phyloP scores from a whole-genome alignment of 208 protist genomes.

The Trypanosoma cruzi region DNA sequence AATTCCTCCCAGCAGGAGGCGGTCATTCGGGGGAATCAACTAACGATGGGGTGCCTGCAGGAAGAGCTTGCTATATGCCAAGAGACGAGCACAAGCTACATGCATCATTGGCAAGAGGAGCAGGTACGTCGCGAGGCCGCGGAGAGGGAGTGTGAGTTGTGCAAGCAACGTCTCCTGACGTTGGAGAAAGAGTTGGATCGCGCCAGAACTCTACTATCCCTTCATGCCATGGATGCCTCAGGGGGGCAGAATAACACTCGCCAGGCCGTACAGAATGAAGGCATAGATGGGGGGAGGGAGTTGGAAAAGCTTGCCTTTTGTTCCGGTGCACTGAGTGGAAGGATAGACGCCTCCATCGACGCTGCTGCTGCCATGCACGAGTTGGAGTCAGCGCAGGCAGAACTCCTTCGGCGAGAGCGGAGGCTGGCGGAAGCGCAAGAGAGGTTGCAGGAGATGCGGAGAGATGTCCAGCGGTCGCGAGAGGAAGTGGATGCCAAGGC shows the following conservation, averaged over 20 bases:
- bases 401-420: neutral
- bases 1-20: too few species aligned
- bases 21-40: neutral
- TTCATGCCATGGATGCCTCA: neutral
- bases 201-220: neutral
- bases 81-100: neutral
- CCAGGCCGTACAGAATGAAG: neutral
- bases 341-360: neutral
- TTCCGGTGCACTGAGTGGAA: neutral
- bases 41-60: neutral
- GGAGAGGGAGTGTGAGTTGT: slow-evolving; percentile 1
- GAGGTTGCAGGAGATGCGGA: neutral
- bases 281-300: neutral
- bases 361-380: neutral
- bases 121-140: neutral
- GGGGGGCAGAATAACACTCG: neutral
- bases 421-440: neutral
- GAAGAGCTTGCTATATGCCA: neutral
- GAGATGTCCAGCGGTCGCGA: neutral
- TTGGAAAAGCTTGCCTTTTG: slow-evolving; percentile 1
- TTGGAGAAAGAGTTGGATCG: neutral
- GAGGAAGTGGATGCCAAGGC: neutral
- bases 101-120: slow-evolving; percentile 9
- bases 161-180: neutral
- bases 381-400: too few species aligned